Conservation (phyloP, 2,329 filamentous ascomycete species). For the Taxawa tesnikishii region DNA sequence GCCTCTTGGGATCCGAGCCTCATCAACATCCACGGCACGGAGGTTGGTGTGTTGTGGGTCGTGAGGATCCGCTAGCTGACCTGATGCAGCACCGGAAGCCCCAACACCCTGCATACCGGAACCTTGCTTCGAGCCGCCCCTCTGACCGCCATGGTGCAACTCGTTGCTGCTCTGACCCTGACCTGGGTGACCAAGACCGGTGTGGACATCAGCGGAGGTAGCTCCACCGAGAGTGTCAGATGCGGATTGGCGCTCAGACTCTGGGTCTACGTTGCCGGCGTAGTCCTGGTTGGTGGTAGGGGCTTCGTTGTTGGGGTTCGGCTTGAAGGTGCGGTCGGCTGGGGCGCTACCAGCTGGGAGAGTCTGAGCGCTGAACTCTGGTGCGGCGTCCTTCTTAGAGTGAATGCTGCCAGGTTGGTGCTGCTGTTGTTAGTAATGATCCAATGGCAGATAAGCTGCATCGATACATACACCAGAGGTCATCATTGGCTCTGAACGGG, state of each 20-base stretch:
- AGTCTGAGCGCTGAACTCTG: conserved; percentile 52
- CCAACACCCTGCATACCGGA: conserved; percentile 33
- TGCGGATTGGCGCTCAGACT: conserved; percentile 30
- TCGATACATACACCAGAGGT: no score
- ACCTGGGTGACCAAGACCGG: conserved; percentile 39
- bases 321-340: conserved; percentile 27
- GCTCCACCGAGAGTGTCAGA: conserved; percentile 36
- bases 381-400: conserved; percentile 38
- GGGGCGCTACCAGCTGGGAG: conserved; percentile 54
- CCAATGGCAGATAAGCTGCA: no score
- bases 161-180: conserved; percentile 37
- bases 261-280: conserved; percentile 27
- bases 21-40: conserved; percentile 24
- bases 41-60: conserved; percentile 23
- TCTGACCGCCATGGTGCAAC: conserved; percentile 32
- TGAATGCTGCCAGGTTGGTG: background rate
- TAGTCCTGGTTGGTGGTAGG: conserved; percentile 29
- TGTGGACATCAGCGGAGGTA: conserved; percentile 41
- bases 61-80: conserved; percentile 16
- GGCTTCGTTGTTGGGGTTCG: conserved; percentile 25
- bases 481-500: no score
- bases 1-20: conserved; percentile 20
- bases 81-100: conserved; percentile 13
- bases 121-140: conserved; percentile 27
- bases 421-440: no score